These are phyloP conservation scores for Pseudisothecium myosuroides DNA, from an alignment of 225 moss, liverwort and hornwort species.

Conservation along the genomic window DNA sequence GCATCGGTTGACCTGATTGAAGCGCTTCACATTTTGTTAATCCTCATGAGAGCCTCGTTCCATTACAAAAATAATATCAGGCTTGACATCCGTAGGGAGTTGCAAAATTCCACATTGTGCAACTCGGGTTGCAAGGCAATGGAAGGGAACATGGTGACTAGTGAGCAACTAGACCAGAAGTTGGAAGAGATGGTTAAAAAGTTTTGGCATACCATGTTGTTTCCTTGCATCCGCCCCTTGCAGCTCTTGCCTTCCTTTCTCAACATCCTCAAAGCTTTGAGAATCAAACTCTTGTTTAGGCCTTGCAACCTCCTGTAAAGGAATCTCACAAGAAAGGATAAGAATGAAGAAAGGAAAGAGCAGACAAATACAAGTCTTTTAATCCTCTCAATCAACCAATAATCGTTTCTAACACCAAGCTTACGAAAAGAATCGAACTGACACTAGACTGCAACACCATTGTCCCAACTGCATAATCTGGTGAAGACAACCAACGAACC, in stretches of 20 bases:
- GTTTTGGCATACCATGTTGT: slow-evolving; percentile 27
- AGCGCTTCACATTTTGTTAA: slow-evolving; percentile 4
- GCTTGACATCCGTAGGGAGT: not conserved
- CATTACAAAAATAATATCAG: not conserved
- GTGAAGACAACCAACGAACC: not conserved
- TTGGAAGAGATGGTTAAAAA: not conserved
- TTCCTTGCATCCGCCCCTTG: slow-evolving; percentile 23
- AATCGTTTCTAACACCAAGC: not conserved
- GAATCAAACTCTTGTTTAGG: slow-evolving; percentile 54
- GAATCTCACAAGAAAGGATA: not conserved
- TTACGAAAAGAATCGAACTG: not conserved
- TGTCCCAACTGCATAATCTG: not conserved
- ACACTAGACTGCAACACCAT: not conserved
- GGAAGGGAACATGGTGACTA: not conserved
- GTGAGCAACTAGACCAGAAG: not conserved
- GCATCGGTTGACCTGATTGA: slow-evolving; percentile 30
- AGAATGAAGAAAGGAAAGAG: slow-evolving; percentile 11
- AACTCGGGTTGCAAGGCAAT: slow-evolving; percentile 1
- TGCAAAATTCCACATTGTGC: not conserved
- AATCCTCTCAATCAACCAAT: not conserved
- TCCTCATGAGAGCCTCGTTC: slow-evolving; percentile 3
- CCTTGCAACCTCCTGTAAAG: slow-evolving; percentile 57
- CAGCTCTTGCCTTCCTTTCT: slow-evolving; percentile 51
- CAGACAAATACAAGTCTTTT: not conserved
- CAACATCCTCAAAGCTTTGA: slow-evolving; percentile 45